Base-by-base conservation (phyloP, 179 eudicot genomes). In the Corrigiola litoralis region DNA sequence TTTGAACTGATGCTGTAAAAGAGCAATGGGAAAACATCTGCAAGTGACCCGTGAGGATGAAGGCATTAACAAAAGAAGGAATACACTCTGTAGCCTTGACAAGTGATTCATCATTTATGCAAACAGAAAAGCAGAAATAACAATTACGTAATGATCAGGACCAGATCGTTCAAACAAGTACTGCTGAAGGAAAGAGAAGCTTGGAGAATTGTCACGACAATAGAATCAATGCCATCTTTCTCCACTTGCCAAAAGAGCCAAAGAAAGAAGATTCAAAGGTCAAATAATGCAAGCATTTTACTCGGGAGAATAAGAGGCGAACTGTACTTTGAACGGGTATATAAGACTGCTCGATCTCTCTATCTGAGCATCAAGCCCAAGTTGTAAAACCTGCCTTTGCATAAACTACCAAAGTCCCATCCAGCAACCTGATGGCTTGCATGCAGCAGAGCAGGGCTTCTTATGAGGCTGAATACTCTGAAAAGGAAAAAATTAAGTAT, bases 401-500 rank as follows among this genome's bases (percentile, higher is more conserved):
- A 38, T 20, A 34, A 14, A 40, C 14, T 27, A 17, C 51, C 32
- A 23, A 49, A 6, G 27, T 21, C 42, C 12, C 54, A 51, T 44
- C 54, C 64, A 31, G 37, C 52, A 27, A 3, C 52, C 23, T 28
- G 21, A 68, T 67, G 72, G 72, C 77, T 46, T 55, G 66, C 65
- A 68, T 48, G 77, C 77, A 73, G 69, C 58, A 67, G 69, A 61
- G 49, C 60, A 73, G 42, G 58, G 55, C 74, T 23, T 55, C 63
- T 47, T 62, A 63, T 54, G 68, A 70, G 57, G 27, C 61, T 37
- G 49, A 31, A 47, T 54, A 51, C 53, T 50, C 48, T 24, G 77
- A 61, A 45, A 62, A 65, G 5, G 72, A 60, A 18, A 52, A 66
- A 25, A 53, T 33, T 8, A 58, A 56, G 20, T 56, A 25, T 62